Base-by-base conservation (phyloP, 192 early-diverging fungal genomes). In the Linnemannia schmuckeri region DNA sequence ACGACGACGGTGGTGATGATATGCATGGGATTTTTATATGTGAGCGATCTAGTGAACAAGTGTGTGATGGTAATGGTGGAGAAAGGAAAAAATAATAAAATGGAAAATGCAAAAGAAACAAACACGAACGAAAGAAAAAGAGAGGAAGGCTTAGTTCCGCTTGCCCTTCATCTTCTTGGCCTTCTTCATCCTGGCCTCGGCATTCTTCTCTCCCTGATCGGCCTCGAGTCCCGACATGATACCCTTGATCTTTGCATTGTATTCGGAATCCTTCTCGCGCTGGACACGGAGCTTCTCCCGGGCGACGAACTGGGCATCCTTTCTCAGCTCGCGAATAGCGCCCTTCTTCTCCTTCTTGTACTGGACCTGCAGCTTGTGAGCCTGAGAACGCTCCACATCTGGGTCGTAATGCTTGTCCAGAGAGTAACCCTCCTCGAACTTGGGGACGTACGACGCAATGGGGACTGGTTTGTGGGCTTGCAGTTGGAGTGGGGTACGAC, bases 291-390 rank as follows among this genome's bases (percentile, higher is more conserved):
- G 78, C 70, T 94, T 90, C 89, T 96, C 93, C 27, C 93, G 89
- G 22, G 96, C 95, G 44, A 99, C 86, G 76, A 98, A 99, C 88
- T 93, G 92, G 44, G 94, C 94, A 87, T 99, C 99, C 87, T 98
- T 97, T 44, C 98, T 95, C 79, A 99, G 88, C 89, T 99, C 99
- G 35, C 99, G 94, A 63, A 97, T 93, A 33, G 98, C 98, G 22
- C 98, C 97, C 86, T 99, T 97, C 88, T 93, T 93, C 86, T 99
- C 99, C 90, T 96, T 95, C 90, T 97, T 97, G 88, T 96, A 92
- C 89, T 97, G 95, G 13, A 92, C 84, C 42, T 95, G 88, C 71
- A 98, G 88, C 89, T 98, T 99, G 72, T 93, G 89, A 38, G 88
- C 80, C 88, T 97, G 92, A 74, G 92, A 92, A 66, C 95, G 94